Percentiles rank a stretch among this genome's conserved stretches.
These are phyloP conservation scores for Globisporangium polare DNA, from an alignment of 352 stramenopile genomes.

Conservation along the genomic window DNA sequence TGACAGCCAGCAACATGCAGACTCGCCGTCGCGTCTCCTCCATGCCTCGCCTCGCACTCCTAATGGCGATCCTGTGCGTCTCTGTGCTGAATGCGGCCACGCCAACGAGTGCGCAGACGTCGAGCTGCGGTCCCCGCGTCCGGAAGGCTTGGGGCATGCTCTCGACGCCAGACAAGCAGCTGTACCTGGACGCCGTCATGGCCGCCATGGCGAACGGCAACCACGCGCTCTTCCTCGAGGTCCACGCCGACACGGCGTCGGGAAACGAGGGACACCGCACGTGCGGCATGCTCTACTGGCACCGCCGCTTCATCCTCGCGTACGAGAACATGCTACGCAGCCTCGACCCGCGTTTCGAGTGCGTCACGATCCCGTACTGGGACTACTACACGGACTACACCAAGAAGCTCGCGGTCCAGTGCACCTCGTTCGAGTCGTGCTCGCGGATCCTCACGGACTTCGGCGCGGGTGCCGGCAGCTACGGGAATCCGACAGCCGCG, in stretches of 20 bases:
- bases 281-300: constrained; percentile 63
- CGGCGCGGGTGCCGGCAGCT: constrained; percentile 17
- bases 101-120: background rate
- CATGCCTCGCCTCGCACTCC: background rate
- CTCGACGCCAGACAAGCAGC: constrained; percentile 40
- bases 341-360: constrained; percentile 51
- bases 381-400: constrained; percentile 63
- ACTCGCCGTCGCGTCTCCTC: background rate
- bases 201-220: constrained; percentile 44
- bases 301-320: constrained; percentile 61
- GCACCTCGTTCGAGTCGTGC: constrained; percentile 32
- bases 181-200: constrained; percentile 58
- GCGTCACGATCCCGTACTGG: constrained; percentile 76
- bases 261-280: constrained; percentile 39
- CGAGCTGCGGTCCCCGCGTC: constrained; percentile 37
- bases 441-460: constrained; percentile 33
- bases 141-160: constrained; percentile 47
- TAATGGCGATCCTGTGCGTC: constrained; percentile 17
- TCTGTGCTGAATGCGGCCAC: constrained; percentile 7
- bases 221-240: constrained; percentile 54
- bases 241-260: constrained; percentile 38
- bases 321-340: constrained; percentile 79
- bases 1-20: background rate
- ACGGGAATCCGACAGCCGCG: constrained; percentile 13
- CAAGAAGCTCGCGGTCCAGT: constrained; percentile 19